Conservation (phyloP, 176 grass and related monocot genomes). For the Neostapfia colusana region DNA sequence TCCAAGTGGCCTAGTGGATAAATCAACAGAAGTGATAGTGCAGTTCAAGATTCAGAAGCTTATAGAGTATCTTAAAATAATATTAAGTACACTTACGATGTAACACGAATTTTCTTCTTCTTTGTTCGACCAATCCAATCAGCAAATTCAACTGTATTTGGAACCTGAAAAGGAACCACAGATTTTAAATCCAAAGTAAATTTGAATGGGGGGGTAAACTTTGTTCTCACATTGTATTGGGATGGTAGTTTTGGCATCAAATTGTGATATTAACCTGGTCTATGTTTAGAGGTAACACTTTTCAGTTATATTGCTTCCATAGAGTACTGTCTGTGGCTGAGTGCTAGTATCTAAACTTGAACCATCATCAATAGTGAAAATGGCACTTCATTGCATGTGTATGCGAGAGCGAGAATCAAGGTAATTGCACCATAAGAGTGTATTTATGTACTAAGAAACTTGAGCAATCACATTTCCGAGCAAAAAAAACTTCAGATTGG, state of each 20-base stretch:
- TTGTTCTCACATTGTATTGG: neutral
- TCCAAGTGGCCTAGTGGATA: neutral
- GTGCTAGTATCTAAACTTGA: neutral
- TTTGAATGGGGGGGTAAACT: neutral
- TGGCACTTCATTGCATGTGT: neutral
- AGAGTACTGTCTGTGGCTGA: neutral
- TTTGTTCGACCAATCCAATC: conserved; percentile 99
- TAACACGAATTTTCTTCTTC: conserved; percentile 92
- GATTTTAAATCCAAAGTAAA: conserved; percentile 34
- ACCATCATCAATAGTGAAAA: neutral
- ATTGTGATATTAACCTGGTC: neutral
- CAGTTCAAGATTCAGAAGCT: neutral
- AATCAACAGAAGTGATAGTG: conserved; percentile 17
- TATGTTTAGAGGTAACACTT: neutral
- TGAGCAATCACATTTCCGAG: neutral
- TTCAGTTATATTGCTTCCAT: conserved; percentile 22
- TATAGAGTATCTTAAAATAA: neutral
- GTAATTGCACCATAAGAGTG: neutral
- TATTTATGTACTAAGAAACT: neutral
- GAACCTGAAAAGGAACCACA: conserved; percentile 58
- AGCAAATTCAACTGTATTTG: conserved; percentile 96
- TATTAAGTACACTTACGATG: conserved; percentile 51
- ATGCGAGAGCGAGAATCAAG: neutral
- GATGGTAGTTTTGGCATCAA: conserved; percentile 26
- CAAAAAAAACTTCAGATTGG: conserved; percentile 5